Conservation (phyloP, 306 rosid genomes). For the Gillenia trifoliata region DNA sequence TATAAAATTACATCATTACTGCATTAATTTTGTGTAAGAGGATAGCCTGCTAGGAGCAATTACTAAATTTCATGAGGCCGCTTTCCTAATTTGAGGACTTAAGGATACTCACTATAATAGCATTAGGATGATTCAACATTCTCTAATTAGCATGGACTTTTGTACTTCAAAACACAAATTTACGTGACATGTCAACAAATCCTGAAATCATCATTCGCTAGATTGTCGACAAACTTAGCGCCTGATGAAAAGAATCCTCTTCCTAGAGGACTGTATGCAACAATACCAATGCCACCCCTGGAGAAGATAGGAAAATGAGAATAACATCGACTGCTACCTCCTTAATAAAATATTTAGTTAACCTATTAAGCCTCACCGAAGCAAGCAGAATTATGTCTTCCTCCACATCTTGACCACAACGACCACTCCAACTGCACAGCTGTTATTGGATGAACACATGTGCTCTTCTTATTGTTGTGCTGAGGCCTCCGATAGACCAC, state of each 20-base stretch:
- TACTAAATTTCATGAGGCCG: neutral
- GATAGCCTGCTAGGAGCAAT: neutral
- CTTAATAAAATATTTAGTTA: neutral
- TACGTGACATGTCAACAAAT: slow-evolving; percentile 18
- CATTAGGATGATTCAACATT: neutral
- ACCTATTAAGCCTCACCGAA: slow-evolving; percentile 24
- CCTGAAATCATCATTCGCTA: slow-evolving; percentile 33
- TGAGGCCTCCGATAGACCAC: slow-evolving; percentile 60
- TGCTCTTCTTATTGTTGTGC: slow-evolving; percentile 69
- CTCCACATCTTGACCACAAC: slow-evolving; percentile 55
- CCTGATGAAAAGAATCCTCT: slow-evolving; percentile 55
- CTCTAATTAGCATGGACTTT: neutral
- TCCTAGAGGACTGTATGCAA: slow-evolving; percentile 61
- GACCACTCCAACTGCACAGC: slow-evolving; percentile 69
- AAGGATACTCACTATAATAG: neutral
- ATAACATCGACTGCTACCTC: neutral
- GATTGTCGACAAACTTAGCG: slow-evolving; percentile 29
- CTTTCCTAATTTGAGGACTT: neutral
- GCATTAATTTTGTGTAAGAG: neutral
- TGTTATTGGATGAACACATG: slow-evolving; percentile 64
- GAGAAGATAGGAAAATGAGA: neutral
- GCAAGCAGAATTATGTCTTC: slow-evolving; percentile 55
- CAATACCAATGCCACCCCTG: slow-evolving; percentile 66
- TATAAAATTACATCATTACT: too few relatives aligned
- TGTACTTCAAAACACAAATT: neutral